Conservation (phyloP, 2,329 filamentous ascomycete genomes). For the Sclerotiophoma versabilis region DNA sequence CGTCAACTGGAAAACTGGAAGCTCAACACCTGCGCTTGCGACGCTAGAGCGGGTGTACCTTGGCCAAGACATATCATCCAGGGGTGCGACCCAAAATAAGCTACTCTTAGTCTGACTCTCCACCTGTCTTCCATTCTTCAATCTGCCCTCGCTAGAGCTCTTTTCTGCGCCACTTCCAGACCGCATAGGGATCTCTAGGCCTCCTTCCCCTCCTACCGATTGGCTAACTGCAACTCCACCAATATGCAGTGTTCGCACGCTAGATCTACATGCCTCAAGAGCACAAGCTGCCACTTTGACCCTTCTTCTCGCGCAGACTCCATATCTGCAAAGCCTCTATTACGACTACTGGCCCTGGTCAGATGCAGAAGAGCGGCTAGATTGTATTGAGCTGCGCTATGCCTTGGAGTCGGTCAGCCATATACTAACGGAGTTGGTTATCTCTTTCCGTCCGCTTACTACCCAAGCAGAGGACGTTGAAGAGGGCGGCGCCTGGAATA, state of each 20-base stretch:
- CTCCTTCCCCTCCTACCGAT: neutral
- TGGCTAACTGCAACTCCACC: constrained; percentile 4
- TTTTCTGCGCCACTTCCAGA: constrained; percentile 4
- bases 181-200: neutral
- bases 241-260: neutral
- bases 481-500: neutral
- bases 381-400: neutral
- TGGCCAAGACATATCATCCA: neutral
- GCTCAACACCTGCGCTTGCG: neutral
- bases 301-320: constrained; percentile 2
- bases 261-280: neutral
- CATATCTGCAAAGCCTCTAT: constrained; percentile 1
- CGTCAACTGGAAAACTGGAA: neutral
- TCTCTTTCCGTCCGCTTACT: neutral
- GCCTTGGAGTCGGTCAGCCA: neutral
- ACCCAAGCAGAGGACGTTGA: neutral
- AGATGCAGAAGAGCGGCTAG: neutral
- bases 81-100: neutral
- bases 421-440: neutral
- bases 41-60: neutral
- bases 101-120: constrained; percentile 2
- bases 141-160: constrained; percentile 5
- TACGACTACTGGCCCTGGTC: constrained; percentile 2
- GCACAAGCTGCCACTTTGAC: constrained; percentile 3
- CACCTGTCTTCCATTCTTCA: constrained; percentile 5